Conservation (phyloP, 163 green algal genomes). For the Coccomyxa subellipsoidea region DNA sequence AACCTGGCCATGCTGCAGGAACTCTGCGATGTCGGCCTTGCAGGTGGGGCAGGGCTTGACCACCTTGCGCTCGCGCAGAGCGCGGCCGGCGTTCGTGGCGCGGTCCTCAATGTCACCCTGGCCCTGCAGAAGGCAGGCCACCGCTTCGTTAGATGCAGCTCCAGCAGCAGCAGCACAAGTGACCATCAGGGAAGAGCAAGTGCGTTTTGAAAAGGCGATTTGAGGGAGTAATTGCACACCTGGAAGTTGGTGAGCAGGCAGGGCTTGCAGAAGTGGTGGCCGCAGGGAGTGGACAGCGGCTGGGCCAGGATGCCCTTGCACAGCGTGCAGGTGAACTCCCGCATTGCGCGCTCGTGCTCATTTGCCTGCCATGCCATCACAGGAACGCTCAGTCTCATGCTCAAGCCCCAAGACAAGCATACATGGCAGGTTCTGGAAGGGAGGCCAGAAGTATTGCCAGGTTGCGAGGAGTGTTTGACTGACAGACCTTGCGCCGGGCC, state of each 20-base stretch:
- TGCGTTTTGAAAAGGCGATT: too few relatives aligned
- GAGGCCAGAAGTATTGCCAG: too few relatives aligned
- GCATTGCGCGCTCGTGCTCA: constrained; percentile 53
- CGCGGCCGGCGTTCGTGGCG: neutral
- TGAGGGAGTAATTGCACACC: neutral
- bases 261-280: constrained; percentile 88
- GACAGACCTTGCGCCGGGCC: constrained; percentile 27
- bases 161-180: too few relatives aligned
- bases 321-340: constrained; percentile 75
- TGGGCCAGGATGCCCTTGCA: constrained; percentile 63
- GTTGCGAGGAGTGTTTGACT: too few relatives aligned
- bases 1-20: constrained; percentile 58
- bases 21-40: constrained; percentile 74
- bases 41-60: constrained; percentile 80
- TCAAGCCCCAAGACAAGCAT: too few relatives aligned
- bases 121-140: constrained; percentile 9
- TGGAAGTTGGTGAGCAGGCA: constrained; percentile 64
- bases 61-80: constrained; percentile 64
- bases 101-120: constrained; percentile 22
- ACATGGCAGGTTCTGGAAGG: too few relatives aligned
- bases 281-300: constrained; percentile 77
- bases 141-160: too few relatives aligned
- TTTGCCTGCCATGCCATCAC: constrained; percentile 35
- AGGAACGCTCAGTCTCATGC: too few relatives aligned
- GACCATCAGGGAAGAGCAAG: too few relatives aligned